phyloP scores from a whole-genome alignment of 345 rosid species.

The Eucalyptus curtisii region DNA sequence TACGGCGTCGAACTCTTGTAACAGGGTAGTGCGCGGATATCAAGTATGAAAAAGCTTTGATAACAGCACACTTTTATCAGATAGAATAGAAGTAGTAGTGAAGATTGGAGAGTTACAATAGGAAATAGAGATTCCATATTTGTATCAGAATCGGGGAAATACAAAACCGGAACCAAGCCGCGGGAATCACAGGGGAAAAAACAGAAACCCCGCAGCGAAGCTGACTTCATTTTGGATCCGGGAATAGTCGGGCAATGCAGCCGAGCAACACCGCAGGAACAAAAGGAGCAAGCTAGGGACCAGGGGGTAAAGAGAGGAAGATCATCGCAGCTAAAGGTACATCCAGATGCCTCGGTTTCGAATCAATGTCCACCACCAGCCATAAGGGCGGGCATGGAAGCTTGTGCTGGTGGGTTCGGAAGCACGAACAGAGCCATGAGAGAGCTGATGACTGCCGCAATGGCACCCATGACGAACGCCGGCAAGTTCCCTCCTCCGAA shows the following conservation, averaged over 20 bases:
- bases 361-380: neutral
- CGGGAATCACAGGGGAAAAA: neutral
- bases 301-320: neutral
- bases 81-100: neutral
- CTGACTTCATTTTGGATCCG: neutral
- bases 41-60: neutral
- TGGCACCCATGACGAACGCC: slow-evolving; percentile 57
- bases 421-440: slow-evolving; percentile 43
- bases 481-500: slow-evolving; percentile 87
- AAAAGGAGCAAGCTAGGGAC: neutral
- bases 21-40: neutral
- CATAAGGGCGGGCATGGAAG: neutral
- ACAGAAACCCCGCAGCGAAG: neutral
- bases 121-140: neutral
- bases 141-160: neutral
- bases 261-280: neutral
- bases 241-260: neutral
- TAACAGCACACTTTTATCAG: neutral
- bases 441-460: slow-evolving; percentile 53
- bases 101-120: neutral
- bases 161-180: neutral
- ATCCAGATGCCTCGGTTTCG: neutral
- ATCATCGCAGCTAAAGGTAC: neutral
- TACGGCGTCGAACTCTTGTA: neutral
- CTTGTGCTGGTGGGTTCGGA: slow-evolving; percentile 49